These are phyloP conservation scores for Paramyrothecium sp. DNA, from an alignment of 2,329 filamentous ascomycete species.

Conservation along the genomic window DNA sequence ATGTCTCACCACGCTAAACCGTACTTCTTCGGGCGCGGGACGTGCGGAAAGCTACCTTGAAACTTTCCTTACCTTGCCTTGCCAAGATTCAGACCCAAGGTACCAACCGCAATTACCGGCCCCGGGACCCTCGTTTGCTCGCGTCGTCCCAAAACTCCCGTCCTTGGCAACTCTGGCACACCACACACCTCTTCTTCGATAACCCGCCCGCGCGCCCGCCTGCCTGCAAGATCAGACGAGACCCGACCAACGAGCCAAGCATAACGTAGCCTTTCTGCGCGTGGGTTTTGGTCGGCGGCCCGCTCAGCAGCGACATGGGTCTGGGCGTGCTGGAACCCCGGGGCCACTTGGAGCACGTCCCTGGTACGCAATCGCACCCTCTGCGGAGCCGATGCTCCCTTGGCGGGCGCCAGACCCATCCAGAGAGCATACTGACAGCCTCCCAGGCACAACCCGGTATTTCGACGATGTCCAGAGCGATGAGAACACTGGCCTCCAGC, in stretches of 20 bases:
- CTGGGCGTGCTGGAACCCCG: conserved; percentile 72
- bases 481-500: conserved; percentile 38
- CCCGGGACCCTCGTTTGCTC: too few relatives aligned
- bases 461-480: conserved; percentile 57
- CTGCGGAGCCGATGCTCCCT: background rate
- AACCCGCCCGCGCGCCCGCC: too few relatives aligned
- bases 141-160: too few relatives aligned
- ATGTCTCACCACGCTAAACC: background rate
- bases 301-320: conserved; percentile 26
- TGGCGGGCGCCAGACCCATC: background rate
- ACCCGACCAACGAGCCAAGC: too few relatives aligned
- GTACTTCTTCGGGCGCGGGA: background rate
- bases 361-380: conserved; percentile 54
- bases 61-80: too few relatives aligned
- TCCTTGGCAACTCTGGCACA: too few relatives aligned
- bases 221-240: too few relatives aligned
- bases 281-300: background rate
- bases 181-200: too few relatives aligned
- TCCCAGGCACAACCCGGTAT: conserved; percentile 59
- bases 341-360: conserved; percentile 63
- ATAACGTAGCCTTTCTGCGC: background rate
- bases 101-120: too few relatives aligned
- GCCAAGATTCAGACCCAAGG: too few relatives aligned
- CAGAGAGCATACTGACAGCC: conserved; percentile 8
- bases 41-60: too few relatives aligned